Evolutionary conservation across 176 grass and related monocot species (phyloP), one percentile per base, ranked within the genome.

Genomic region (Puya raimondii): DNA sequence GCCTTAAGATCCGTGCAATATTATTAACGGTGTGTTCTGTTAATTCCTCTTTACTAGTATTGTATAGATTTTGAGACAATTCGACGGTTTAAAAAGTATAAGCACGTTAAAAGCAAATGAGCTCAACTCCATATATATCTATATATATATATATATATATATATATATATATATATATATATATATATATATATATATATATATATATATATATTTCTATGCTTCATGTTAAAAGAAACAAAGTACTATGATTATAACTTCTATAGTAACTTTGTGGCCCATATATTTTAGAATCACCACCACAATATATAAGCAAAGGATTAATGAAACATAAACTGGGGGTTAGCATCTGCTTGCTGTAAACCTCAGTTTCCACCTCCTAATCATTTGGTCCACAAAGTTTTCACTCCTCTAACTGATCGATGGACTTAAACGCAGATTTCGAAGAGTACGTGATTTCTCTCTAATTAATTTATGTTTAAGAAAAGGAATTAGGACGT

Each of bases 341-440:
- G 25, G 25, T 26, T 26, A 26, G 25, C 25, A 26, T 26, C 1
- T 26, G 25, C 25, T 78, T 82, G 81, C 85, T 72, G 79, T 82
- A 80, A 91, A 85, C 70, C 87, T 80, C 76, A 91, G 53, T 53
- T 49, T 81, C 63, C 73, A 80, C 2, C 48, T 14, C 21, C 74
- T 80, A 87, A 84, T 91, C 88, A 91, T 91, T 82, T 85, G 82
- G 70, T 52, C 53, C 53, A 16, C 53, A 9, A 16, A 18, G 33
- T 74, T 70, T 53, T 76, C 79, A 85, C 85, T 87, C 88, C 74
- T 76, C 73, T 11, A 4, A 14, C 2, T 20, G 33, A 42, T 57
- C 58, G 7, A 77, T 52, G 21, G 22, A 53, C 15, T 64, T 70
- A 56, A 42, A 27, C 54, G 64, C 47, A 47, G 71, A 71, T 47